Base-by-base conservation (phyloP, 768 basidiomycete genomes). In the Russula emetica region DNA sequence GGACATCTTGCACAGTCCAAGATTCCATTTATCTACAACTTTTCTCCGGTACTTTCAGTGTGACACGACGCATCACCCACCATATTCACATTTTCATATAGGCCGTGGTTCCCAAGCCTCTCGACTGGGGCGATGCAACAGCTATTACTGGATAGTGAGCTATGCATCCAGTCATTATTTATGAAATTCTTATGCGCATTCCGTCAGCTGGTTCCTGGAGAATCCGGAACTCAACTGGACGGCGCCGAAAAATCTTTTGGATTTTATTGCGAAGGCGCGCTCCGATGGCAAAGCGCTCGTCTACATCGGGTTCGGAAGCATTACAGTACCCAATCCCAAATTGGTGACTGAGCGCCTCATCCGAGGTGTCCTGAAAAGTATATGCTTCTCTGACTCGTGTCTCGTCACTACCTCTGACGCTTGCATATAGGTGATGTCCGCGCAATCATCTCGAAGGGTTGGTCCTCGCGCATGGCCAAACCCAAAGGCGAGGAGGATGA, bases 271-370 rank as follows among this genome's bases (percentile, higher is more conserved):
- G 20, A 79, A 81, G 66, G 86, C 87, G 1, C 77, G 80, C 20
- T 65, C 68, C 3, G 85, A 87, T 59, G 74, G 75, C 1, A 85
- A 84, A 69, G 76, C 85, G 0, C 77, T 88, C 53, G 86, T 88
- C 2, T 88, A 88, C 70, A 86, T 88, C 55, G 85, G 86, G 1
- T 87, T 87, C 67, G 86, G 86, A 1, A 85, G 83, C 30, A 86
- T 88, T 61, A 85, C 84, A 5, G 85, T 88, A 4, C 84, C 85
- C 7, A 71, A 81, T 68, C 84, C 86, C 2, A 76, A 78, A 60
- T 75, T 76, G 5, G 78, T 86, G 67, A 85, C 85, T 1, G 74
- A 76, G 40, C 78, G 76, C 36, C 83, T 88, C 55, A 77, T 86
- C 60, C 78, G 83, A 61, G 86, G 84, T 0, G 85, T 86, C 8